A percentile compares a stretch with the other conserved stretches of the same genome.
Conservation (phyloP, 179 eudicot genomes). For the Vitellaria paradoxa region DNA sequence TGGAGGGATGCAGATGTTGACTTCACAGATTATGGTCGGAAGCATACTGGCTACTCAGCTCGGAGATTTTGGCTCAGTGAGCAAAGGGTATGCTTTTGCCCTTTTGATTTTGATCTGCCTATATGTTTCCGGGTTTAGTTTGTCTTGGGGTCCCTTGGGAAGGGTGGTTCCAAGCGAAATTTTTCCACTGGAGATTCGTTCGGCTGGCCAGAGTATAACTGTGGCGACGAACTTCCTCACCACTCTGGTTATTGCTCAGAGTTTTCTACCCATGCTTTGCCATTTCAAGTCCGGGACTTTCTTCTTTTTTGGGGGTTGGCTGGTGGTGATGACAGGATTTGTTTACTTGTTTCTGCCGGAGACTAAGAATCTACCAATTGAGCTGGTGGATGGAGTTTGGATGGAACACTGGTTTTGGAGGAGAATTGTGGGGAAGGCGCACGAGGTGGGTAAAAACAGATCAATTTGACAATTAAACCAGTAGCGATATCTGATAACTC, state of each 20-base stretch:
- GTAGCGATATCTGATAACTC: no score
- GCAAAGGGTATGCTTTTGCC: constrained; percentile 24
- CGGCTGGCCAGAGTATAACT: constrained; percentile 46
- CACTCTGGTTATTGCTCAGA: constrained; percentile 33
- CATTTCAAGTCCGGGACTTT: constrained; percentile 32
- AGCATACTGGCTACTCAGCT: constrained; percentile 23
- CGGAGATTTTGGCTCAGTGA: constrained; percentile 33
- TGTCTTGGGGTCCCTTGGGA: constrained; percentile 43
- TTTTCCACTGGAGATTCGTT: constrained; percentile 41
- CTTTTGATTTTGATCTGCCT: constrained; percentile 25
- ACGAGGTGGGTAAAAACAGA: constrained; percentile 3
- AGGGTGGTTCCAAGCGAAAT: constrained; percentile 48
- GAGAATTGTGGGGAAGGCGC: constrained; percentile 20
- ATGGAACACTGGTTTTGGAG: constrained; percentile 38
- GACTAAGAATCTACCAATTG: constrained; percentile 38
- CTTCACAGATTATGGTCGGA: constrained; percentile 24
- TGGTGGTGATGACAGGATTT: constrained; percentile 33
- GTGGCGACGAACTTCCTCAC: constrained; percentile 37
- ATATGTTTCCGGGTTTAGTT: constrained; percentile 34
- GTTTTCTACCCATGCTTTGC: constrained; percentile 37
- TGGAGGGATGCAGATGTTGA: constrained; percentile 30
- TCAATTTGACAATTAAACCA: no score
- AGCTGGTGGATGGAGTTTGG: constrained; percentile 37
- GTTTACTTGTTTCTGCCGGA: constrained; percentile 34
- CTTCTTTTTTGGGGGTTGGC: constrained; percentile 43